These are phyloP conservation scores for Limonium bicolor DNA, from an alignment of 148 eudicot species.

Conservation along the genomic window DNA sequence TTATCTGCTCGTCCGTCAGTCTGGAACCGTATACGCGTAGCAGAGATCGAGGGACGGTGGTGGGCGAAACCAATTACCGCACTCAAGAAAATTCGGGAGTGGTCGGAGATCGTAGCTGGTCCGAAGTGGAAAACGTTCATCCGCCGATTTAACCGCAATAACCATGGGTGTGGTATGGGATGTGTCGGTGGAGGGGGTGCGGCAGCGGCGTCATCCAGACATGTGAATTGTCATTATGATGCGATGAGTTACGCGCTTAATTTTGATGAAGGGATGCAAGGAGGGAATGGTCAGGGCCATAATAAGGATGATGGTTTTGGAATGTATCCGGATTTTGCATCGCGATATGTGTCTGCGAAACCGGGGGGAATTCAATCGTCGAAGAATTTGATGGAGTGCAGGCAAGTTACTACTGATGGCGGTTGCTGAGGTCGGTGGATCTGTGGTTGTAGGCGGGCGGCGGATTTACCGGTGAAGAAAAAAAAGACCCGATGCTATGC, in stretches of 20 bases:
- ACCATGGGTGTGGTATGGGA: background rate
- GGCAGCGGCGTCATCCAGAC: no score
- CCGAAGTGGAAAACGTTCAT: constrained; percentile 86
- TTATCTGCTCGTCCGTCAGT: background rate
- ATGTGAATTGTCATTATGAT: constrained; percentile 48
- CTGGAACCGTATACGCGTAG: background rate
- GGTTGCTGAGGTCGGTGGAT: background rate
- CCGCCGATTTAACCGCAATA: constrained; percentile 36
- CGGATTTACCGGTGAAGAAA: no score
- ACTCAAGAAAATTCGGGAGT: constrained; percentile 50
- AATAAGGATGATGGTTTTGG: constrained; percentile 18
- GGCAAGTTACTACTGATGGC: background rate
- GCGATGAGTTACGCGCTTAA: constrained; percentile 68
- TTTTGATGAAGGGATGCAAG: constrained; percentile 63
- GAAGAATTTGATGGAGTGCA: background rate
- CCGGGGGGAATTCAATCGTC: background rate
- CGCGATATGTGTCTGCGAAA: constrained; percentile 8
- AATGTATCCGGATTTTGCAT: constrained; percentile 18
- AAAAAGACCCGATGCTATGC: no score
- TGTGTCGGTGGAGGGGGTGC: constrained; percentile 3
- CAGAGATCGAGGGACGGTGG: constrained; percentile 12
- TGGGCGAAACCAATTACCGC: constrained; percentile 37
- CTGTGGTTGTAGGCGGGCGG: no score
- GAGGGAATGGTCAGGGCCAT: constrained; percentile 28
- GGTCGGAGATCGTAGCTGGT: constrained; percentile 76